These are phyloP conservation scores for Pythium rhizo-oryzae DNA, from an alignment of 352 stramenopile genomes.

Conservation along the genomic window DNA sequence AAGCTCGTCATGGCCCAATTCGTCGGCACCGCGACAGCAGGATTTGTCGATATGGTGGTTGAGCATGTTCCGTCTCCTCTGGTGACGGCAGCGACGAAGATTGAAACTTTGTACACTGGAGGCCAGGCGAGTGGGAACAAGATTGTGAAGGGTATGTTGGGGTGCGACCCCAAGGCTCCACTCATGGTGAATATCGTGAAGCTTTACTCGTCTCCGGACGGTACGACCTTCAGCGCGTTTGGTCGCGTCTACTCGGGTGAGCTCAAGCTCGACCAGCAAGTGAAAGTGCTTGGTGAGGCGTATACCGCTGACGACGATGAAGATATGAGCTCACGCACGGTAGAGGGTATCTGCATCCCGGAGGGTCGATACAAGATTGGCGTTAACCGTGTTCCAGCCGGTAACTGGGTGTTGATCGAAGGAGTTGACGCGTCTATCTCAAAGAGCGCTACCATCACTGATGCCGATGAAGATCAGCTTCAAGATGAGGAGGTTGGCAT, in stretches of 20 bases:
- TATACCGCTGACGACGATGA: conserved; percentile 97
- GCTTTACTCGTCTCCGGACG: conserved; percentile 95
- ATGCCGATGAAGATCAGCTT: conserved; percentile 74
- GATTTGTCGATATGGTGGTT: conserved; percentile 88
- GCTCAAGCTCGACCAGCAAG: conserved; percentile 81
- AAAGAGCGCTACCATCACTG: conserved; percentile 98
- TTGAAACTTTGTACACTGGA: conserved; percentile 93
- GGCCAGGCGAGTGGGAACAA: conserved; percentile 60
- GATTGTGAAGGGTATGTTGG: conserved; percentile 85
- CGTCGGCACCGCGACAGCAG: conserved; percentile 58
- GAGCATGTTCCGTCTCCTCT: conserved; percentile 91
- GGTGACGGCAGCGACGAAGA: conserved; percentile 88
- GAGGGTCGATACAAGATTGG: conserved; percentile 94
- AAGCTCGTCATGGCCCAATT: conserved; percentile 93
- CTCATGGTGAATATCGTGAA: conserved; percentile 99
- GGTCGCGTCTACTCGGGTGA: conserved; percentile 97
- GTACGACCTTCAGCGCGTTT: conserved; percentile 95
- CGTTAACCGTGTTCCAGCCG: conserved; percentile 94
- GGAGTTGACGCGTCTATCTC: conserved; percentile 96
- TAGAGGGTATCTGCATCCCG: conserved; percentile 92
- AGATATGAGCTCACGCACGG: conserved; percentile 94
- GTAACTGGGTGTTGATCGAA: conserved; percentile 98
- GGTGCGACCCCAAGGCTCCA: conserved; percentile 92
- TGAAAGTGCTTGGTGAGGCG: conserved; percentile 88
- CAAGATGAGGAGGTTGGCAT: conserved; percentile 90